These are phyloP conservation scores for Galerina sulciceps DNA, from an alignment of 768 basidiomycete species.

Conservation along the genomic window DNA sequence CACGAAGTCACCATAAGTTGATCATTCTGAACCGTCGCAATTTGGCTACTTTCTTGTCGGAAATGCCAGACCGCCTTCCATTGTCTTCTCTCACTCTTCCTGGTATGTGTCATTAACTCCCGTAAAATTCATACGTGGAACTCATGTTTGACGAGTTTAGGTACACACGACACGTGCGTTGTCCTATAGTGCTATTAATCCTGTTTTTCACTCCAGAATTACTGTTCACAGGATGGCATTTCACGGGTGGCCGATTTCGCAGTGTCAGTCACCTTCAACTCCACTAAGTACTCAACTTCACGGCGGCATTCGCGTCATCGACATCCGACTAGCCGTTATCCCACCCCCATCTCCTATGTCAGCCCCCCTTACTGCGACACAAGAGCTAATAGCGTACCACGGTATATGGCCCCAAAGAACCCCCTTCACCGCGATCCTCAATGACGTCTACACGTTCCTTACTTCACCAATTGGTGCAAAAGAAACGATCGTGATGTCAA, in stretches of 20 bases:
- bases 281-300: conserved; percentile 71
- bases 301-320: conserved; percentile 81
- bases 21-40: conserved; percentile 65
- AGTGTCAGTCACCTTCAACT: conserved; percentile 75
- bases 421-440: conserved; percentile 68
- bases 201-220: background rate
- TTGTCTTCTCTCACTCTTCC: conserved; percentile 81
- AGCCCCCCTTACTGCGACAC: conserved; percentile 7
- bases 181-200: background rate
- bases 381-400: conserved; percentile 77
- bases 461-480: conserved; percentile 53
- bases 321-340: conserved; percentile 77
- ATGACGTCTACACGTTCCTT: conserved; percentile 66
- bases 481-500: conserved; percentile 84
- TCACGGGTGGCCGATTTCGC: conserved; percentile 84
- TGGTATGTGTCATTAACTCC: conserved; percentile 47
- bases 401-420: conserved; percentile 73
- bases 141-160: conserved; percentile 29
- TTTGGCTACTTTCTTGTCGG: conserved; percentile 55
- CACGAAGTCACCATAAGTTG: conserved; percentile 47
- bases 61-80: conserved; percentile 67
- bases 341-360: conserved; percentile 20
- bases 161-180: conserved; percentile 74
- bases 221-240: conserved; percentile 66
- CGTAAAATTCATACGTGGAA: background rate